Conservation (phyloP, 2,329 filamentous ascomycete genomes). For the Fusarium algeriense region DNA sequence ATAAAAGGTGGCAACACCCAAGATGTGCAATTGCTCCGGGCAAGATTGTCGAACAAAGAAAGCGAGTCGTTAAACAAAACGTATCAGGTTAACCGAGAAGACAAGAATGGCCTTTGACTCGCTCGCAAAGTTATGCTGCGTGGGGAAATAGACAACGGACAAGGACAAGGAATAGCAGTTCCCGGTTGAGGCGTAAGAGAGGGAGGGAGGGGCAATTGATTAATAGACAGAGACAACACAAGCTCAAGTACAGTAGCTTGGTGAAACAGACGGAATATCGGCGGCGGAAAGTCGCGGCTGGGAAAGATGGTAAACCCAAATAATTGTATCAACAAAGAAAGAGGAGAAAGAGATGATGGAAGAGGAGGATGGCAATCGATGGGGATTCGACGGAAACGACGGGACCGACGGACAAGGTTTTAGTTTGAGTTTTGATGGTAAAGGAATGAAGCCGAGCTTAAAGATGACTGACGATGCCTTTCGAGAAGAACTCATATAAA, state of each 20-base stretch:
- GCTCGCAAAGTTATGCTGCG: conserved; percentile 16
- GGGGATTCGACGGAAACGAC: conserved; percentile 47
- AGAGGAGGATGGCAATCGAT: conserved; percentile 32
- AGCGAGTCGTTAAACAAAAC: conserved; percentile 7
- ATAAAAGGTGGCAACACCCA: conserved; percentile 17
- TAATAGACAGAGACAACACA: conserved; percentile 1
- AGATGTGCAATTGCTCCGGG: conserved; percentile 39
- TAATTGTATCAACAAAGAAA: conserved; percentile 31
- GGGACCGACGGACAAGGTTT: conserved; percentile 43
- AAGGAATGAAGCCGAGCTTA: conserved; percentile 27
- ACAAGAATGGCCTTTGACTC: neutral
- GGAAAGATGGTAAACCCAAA: conserved; percentile 23
- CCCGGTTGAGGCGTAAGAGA: conserved; percentile 17
- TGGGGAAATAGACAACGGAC: conserved; percentile 1
- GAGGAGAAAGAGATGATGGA: conserved; percentile 18
- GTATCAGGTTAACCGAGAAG: conserved; percentile 19
- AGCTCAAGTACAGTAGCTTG: neutral
- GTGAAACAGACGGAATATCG: conserved; percentile 7
- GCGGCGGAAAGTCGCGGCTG: conserved; percentile 31
- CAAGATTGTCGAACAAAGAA: conserved; percentile 25
- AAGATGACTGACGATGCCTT: conserved; percentile 27
- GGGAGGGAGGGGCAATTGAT: conserved; percentile 34
- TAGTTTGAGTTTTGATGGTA: conserved; percentile 20
- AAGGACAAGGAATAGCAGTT: conserved; percentile 3
- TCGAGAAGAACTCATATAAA: neutral